Base-by-base conservation (phyloP, 352 stramenopile species). In the Poterioochromonas sp. region DNA sequence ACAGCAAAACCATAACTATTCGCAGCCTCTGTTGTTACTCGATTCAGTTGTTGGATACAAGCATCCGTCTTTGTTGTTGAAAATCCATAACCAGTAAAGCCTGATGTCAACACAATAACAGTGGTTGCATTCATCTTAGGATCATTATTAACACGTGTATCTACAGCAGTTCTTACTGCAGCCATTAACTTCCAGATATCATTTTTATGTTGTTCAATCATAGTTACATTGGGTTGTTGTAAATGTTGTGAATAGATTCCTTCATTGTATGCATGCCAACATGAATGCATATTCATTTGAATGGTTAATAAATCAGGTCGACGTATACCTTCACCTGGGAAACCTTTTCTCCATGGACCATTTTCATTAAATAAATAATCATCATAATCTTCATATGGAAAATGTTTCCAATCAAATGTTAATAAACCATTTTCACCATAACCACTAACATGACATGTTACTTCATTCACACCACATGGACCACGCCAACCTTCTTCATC, bases 321-420 rank as follows among this genome's bases (percentile, higher is more conserved):
- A 37, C 69, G 43, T 8, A 40, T 29, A 58, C 69, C 69, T 58
- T 63, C 49, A 26, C 62, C 62, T 43, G 18, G 11, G 41, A 71
- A 71, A 32, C 62, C 62, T 32, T 1, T 29, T 12, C 39, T 71
- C 69, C 69, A 76, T 63, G 49, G 69, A 29, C 69, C 69, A 29
- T 63, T 53, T 11, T 64, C 69, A 63, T 35, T 40, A 8, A 11
- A 76, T 3, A 76, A 8, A 58, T 44, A 76, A 39, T 76, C 69
- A 63, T 76, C 69, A 63, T 76, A 76, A 40, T 76, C 69, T 41
- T 76, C 69, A 63, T 62, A 76, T 26, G 69, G 69, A 40, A 76
- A 76, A 43, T 76, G 69, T 29, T 76, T 76, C 69, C 69, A 76
- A 63, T 76, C 69, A 43, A 62, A 76, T 18, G 40, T 37, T 35